Conservation (phyloP, 306 rosid genomes). For the Acacia melanoxylon region DNA sequence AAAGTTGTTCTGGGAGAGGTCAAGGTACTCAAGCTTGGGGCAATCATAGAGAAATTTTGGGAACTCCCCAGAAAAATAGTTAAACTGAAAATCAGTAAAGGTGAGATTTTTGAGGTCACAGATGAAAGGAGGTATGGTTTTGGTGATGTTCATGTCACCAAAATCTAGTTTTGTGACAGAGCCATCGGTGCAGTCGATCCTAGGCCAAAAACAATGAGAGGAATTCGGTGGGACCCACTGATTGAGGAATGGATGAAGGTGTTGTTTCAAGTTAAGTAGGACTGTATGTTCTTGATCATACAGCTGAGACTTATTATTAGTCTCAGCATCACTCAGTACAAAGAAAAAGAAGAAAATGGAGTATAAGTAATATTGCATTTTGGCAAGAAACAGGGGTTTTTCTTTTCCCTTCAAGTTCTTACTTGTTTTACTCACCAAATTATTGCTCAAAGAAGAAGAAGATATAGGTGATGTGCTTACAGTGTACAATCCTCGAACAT, state of each 20-base stretch:
- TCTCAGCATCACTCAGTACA: conserved; percentile 23
- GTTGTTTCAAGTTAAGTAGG: conserved; percentile 40
- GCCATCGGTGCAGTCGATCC: conserved; percentile 40
- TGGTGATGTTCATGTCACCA: not conserved
- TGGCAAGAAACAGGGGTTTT: not conserved
- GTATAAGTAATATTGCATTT: not conserved
- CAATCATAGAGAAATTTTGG: conserved; percentile 48
- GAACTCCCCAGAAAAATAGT: conserved; percentile 39
- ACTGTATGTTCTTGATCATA: conserved; percentile 43
- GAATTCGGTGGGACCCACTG: conserved; percentile 41
- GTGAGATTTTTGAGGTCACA: conserved; percentile 56
- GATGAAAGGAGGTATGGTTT: conserved; percentile 45
- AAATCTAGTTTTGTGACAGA: conserved; percentile 39
- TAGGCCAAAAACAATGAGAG: conserved; percentile 57
- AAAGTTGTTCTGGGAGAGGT: conserved; percentile 44
- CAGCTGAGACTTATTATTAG: conserved; percentile 16
- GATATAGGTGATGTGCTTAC: not conserved
- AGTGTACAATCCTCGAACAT: not conserved
- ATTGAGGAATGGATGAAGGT: conserved; percentile 30
- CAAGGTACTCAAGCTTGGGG: conserved; percentile 38
- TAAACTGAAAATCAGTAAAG: conserved; percentile 5
- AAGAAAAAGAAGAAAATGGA: not conserved
- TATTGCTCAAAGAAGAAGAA: conserved; percentile 3
- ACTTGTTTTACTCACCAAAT: not conserved
- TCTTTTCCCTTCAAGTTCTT: not conserved